These are phyloP conservation scores for Chlamydomonas asymmetrica DNA, from an alignment of 139 green algal species.

Conservation along the genomic window DNA sequence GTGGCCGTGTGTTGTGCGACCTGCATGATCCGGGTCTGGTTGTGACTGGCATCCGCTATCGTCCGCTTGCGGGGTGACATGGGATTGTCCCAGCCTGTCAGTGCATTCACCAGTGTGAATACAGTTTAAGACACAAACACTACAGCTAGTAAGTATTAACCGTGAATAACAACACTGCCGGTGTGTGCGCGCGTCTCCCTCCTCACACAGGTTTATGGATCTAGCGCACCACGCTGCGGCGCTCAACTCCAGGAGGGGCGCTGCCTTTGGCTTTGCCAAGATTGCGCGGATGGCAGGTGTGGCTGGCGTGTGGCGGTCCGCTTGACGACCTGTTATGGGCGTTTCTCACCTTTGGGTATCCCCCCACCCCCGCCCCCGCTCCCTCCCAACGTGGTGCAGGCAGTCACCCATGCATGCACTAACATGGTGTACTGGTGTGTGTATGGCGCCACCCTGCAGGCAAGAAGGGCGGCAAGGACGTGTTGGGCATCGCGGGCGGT, in stretches of 20 bases:
- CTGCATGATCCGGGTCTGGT: no score
- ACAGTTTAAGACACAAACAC: neutral
- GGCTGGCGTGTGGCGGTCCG: neutral
- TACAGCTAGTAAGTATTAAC: no score
- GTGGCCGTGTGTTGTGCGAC: no score
- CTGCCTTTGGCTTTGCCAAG: constrained; percentile 83
- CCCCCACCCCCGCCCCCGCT: neutral
- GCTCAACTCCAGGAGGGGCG: constrained; percentile 73
- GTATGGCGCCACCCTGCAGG: no score
- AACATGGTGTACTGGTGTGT: no score
- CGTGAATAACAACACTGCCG: no score
- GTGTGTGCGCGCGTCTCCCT: neutral
- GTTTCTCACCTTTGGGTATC: no score
- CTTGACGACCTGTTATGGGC: no score
- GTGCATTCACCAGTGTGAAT: neutral
- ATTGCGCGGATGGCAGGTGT: constrained; percentile 79
- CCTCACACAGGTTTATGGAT: constrained; percentile 78
- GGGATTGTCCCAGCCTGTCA: neutral
- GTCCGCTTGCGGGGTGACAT: neutral
- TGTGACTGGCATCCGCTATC: no score
- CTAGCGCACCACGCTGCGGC: constrained; percentile 70
- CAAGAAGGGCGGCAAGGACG: no score
- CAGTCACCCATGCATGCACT: neutral
- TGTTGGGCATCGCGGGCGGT: no score
- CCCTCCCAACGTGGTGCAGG: neutral